A percentile compares a stretch with the other conserved stretches of the same genome.
Evolutionary conservation across 495 filamentous ascomycete genomes (phyloP).

Genomic region (Aspergillus sclerotiicarbonarius): DNA sequence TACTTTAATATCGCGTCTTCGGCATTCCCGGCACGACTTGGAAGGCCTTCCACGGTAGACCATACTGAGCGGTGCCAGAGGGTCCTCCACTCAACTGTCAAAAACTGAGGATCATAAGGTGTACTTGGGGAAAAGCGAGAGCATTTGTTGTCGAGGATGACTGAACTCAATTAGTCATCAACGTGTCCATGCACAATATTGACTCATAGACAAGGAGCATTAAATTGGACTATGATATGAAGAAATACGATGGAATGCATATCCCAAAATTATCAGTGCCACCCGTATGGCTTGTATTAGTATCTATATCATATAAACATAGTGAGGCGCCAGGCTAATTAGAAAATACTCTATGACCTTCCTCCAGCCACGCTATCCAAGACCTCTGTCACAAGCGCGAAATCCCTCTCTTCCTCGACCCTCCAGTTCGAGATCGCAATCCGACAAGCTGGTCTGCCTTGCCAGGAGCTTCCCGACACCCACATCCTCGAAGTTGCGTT

Average conservation of each 20-base stretch:
- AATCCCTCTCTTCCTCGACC: slow-evolving; percentile 38
- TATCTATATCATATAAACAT: background rate
- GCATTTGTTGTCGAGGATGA: no score
- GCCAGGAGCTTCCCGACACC: slow-evolving; percentile 79
- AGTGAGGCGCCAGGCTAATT: background rate
- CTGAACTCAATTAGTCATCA: no score
- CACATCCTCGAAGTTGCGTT: slow-evolving; percentile 75
- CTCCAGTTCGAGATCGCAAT: slow-evolving; percentile 86
- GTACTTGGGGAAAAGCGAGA: background rate
- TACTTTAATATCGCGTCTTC: slow-evolving; percentile 10
- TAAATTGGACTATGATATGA: background rate
- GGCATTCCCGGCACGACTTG: slow-evolving; percentile 10
- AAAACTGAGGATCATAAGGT: background rate
- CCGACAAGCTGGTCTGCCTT: slow-evolving; percentile 65
- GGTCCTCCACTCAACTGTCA: background rate
- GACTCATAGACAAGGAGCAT: background rate
- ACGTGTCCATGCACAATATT: no score
- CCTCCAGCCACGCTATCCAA: slow-evolving; percentile 29
- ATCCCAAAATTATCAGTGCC: background rate
- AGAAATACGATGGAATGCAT: background rate
- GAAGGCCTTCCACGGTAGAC: slow-evolving; percentile 9
- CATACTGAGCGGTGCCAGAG: background rate
- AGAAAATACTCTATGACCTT: background rate
- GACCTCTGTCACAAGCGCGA: slow-evolving; percentile 35
- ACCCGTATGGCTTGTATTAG: background rate